Evolutionary conservation across 2,329 filamentous ascomycete genomes (phyloP), one percentile per base, ranked within the genome.

Genomic region (Talaromyces sp.): DNA sequence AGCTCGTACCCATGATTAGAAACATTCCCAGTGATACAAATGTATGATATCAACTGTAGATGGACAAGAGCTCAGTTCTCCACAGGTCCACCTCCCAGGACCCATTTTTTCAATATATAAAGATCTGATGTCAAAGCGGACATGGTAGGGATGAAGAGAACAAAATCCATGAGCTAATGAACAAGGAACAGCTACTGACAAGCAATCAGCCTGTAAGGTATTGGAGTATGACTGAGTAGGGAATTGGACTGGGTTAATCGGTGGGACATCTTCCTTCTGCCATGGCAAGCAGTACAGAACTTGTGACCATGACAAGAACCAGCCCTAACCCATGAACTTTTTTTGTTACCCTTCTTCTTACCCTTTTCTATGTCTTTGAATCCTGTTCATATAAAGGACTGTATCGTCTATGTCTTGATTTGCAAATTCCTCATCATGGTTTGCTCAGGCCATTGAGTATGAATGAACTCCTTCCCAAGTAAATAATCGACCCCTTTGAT

Each of bases 11-110:
- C 45, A 48, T 28, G 4, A 48, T 37, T 52, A 52, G 48, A 52
- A 28, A 28, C 52, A 55, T 43, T 55, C 52, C 39, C 22, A 55
- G 41, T 43, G 52, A 43, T 45, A 55, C 37, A 43, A 45, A 45
- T 31, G 17, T 55, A 46, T 55, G 37, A 45, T 45, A 43, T 55
- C 48, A 52, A 36, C 35, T 11, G 6, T 52, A 28, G 13, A 28
- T 5, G 33, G n/a, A 39, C 3, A 7, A 28, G 7, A 28, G 25
- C 25, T 28, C 25, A 28, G 25, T 28, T 28, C 25, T 7, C 25
- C 4, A 7, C 3, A 4, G 25, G 25, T 28, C 25, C 25, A 28
- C 25, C 25, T 28, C 7, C 25, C 25, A 4, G 25, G 25, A 28
- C 25, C 25, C 25, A 28, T 28, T 28, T 28, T 28, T 28, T 28